Percentiles rank a stretch among this genome's conserved stretches.
phyloP scores from a whole-genome alignment of 495 filamentous ascomycete genomes.

The Penicillium antarcticum region DNA sequence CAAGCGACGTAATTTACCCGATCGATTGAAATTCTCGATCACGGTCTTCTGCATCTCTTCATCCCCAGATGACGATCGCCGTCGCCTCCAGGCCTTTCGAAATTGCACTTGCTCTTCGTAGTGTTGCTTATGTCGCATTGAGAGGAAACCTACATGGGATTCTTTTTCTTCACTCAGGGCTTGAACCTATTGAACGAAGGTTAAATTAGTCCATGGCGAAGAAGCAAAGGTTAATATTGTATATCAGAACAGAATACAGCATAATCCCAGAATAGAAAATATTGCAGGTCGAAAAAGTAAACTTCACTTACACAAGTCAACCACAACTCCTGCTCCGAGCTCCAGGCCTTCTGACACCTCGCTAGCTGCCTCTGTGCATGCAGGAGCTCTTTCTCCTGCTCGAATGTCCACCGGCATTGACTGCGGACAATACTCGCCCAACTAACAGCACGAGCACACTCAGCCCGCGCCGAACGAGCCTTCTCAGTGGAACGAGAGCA shows the following conservation, averaged over 20 bases:
- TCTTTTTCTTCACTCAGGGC: conserved; percentile 38
- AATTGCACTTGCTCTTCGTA: conserved; percentile 39
- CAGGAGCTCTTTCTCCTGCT: conserved; percentile 32
- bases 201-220: not conserved
- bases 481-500: not conserved
- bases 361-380: conserved; percentile 30
- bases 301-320: conserved; percentile 31
- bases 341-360: conserved; percentile 43
- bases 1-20: conserved; percentile 16
- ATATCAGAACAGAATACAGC: not conserved
- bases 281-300: not conserved
- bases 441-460: conserved; percentile 24
- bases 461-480: conserved; percentile 11
- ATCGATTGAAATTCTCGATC: conserved; percentile 1
- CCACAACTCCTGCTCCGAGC: conserved; percentile 44
- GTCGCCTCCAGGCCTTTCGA: conserved; percentile 36
- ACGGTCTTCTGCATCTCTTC: not conserved
- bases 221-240: not conserved
- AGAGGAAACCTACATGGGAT: conserved; percentile 33
- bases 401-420: conserved; percentile 31
- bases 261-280: not conserved
- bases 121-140: conserved; percentile 34
- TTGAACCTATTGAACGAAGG: conserved; percentile 26
- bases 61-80: conserved; percentile 8
- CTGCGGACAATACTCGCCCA: conserved; percentile 36